A percentile compares a stretch with the other conserved stretches of the same genome.
Conservation (phyloP, 1,139 yeast genomes). For the Yamadazyma conglobata region DNA sequence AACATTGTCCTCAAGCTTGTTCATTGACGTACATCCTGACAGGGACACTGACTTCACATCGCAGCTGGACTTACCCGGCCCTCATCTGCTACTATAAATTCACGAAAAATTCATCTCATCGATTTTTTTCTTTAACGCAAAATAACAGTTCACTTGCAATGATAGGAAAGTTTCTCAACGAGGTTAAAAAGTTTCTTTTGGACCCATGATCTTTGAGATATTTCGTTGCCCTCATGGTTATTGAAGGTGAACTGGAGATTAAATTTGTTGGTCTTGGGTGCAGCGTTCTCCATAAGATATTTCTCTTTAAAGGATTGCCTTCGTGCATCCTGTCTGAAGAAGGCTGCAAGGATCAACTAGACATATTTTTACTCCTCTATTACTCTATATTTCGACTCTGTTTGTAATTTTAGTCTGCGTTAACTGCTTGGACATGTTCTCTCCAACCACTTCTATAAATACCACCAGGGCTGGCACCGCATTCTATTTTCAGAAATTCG, state of each 20-base stretch:
- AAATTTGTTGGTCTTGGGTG: slow-evolving; percentile 75
- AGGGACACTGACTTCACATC: no score
- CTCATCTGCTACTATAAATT: slow-evolving; percentile 3
- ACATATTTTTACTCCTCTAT: slow-evolving; percentile 36
- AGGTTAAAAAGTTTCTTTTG: slow-evolving; percentile 44
- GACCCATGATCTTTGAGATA: slow-evolving; percentile 75
- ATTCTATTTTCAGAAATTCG: no score
- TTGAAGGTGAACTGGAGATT: slow-evolving; percentile 59
- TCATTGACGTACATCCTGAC: no score
- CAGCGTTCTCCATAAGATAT: slow-evolving; percentile 62
- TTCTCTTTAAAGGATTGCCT: slow-evolving; percentile 68
- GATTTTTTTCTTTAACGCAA: slow-evolving; percentile 11
- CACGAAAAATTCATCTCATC: slow-evolving; percentile 7
- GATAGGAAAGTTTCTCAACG: slow-evolving; percentile 19
- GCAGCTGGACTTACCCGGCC: slow-evolving; percentile 7
- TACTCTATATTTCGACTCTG: not conserved
- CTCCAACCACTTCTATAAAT: no score
- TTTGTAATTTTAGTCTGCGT: no score
- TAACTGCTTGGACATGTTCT: no score
- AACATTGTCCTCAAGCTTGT: not conserved
- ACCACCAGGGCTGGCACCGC: no score
- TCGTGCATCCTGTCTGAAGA: slow-evolving; percentile 81
- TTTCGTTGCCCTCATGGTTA: slow-evolving; percentile 35
- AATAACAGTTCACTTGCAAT: slow-evolving; percentile 12
- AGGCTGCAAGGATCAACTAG: slow-evolving; percentile 72